Evolutionary conservation across 2,329 filamentous ascomycete species (phyloP).

Genomic region (Onygenales sp.): DNA sequence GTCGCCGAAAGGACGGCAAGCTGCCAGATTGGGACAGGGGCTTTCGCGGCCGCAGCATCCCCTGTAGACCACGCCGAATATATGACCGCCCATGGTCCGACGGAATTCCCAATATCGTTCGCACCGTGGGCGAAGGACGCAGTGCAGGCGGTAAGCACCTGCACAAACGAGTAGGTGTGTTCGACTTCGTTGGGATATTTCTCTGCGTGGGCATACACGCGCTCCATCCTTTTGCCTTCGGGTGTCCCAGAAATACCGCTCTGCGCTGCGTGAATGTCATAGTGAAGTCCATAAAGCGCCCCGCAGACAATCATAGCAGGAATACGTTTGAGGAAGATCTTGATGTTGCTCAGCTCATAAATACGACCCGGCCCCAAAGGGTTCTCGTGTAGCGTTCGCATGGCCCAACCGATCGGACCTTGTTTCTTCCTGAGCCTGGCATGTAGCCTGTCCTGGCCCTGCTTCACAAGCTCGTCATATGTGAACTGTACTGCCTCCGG

Average conservation of each 20-base stretch:
- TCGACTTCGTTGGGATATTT: slow-evolving; percentile 65
- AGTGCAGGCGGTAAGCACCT: slow-evolving; percentile 44
- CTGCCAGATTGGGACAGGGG: slow-evolving; percentile 64
- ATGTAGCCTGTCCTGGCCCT: slow-evolving; percentile 50
- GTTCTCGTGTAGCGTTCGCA: slow-evolving; percentile 67
- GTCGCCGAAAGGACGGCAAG: slow-evolving; percentile 57
- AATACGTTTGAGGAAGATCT: slow-evolving; percentile 52
- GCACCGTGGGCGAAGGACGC: slow-evolving; percentile 55
- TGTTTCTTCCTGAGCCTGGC: slow-evolving; percentile 52
- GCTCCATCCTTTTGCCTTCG: slow-evolving; percentile 61
- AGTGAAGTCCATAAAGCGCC: slow-evolving; percentile 64
- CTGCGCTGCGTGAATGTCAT: slow-evolving; percentile 73
- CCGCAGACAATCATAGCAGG: slow-evolving; percentile 58
- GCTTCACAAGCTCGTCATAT: slow-evolving; percentile 54
- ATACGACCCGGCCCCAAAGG: slow-evolving; percentile 62
- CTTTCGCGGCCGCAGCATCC: slow-evolving; percentile 50
- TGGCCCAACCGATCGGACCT: slow-evolving; percentile 72
- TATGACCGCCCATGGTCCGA: slow-evolving; percentile 61
- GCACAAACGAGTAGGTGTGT: slow-evolving; percentile 48
- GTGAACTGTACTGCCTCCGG: slow-evolving; percentile 43
- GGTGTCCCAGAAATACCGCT: slow-evolving; percentile 61
- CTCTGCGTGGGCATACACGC: slow-evolving; percentile 53
- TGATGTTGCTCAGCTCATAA: slow-evolving; percentile 65
- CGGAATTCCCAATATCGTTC: slow-evolving; percentile 66
- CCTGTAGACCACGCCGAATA: slow-evolving; percentile 60